Percentiles rank a stretch among this genome's conserved stretches.
phyloP scores from a whole-genome alignment of 2,329 filamentous ascomycete genomes.

The Pseudogymnoascus sp. region DNA sequence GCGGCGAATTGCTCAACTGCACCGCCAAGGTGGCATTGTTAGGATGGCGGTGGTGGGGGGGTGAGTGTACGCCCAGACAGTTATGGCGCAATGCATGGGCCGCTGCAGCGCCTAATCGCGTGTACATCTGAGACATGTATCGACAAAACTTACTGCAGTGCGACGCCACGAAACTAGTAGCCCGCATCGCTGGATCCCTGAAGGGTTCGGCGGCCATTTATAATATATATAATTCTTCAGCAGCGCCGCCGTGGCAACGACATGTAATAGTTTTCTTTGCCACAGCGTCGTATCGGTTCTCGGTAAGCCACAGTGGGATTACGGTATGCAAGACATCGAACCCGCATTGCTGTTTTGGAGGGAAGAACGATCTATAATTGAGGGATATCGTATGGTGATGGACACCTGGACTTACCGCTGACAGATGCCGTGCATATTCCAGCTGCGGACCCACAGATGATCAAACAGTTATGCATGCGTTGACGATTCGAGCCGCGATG shows the following conservation, averaged over 20 bases:
- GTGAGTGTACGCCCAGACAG: slow-evolving; percentile 1
- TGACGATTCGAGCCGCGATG: slow-evolving; percentile 5
- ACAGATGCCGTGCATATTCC: background rate
- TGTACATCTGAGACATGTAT: slow-evolving; percentile 7
- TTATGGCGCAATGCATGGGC: background rate
- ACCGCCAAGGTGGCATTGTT: background rate
- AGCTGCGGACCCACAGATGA: slow-evolving; percentile 2
- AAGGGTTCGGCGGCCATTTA: background rate
- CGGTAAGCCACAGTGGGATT: slow-evolving; percentile 5
- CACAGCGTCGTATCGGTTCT: background rate
- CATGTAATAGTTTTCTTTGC: background rate
- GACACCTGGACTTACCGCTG: background rate
- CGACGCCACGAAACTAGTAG: background rate
- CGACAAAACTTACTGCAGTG: background rate
- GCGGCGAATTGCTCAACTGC: slow-evolving; percentile 3
- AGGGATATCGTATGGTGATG: background rate
- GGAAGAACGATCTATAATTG: background rate
- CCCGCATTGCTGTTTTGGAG: background rate
- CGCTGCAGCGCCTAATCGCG: slow-evolving; percentile 5
- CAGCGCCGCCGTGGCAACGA: background rate
- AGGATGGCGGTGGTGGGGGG: background rate
- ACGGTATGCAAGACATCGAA: background rate
- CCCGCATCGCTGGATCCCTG: slow-evolving; percentile 4
- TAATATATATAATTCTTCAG: slow-evolving; percentile 7
- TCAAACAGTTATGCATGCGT: slow-evolving; percentile 5